Conservation (phyloP, 495 filamentous ascomycete species). For the Neurospora tetraspora region DNA sequence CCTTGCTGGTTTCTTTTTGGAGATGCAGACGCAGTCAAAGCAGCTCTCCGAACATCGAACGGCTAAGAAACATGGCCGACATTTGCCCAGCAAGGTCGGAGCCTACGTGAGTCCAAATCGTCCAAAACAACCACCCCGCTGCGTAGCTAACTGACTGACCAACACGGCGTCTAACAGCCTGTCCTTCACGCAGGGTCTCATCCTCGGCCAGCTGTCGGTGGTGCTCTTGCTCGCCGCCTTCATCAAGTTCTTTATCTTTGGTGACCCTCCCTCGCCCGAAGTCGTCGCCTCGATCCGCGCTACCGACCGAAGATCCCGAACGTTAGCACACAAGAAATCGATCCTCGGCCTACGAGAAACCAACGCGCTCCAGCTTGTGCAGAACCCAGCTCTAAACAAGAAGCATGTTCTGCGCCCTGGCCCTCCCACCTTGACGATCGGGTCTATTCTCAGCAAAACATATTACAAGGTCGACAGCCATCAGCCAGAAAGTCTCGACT, state of each 20-base stretch:
- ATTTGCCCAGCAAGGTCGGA: slow-evolving; percentile 35
- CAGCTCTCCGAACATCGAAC: not conserved
- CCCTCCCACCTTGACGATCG: slow-evolving; percentile 57
- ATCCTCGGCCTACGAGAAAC: slow-evolving; percentile 44
- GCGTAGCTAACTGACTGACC: slow-evolving; percentile 1
- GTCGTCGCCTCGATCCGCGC: slow-evolving; percentile 57
- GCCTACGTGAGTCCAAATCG: slow-evolving; percentile 30
- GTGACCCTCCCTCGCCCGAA: slow-evolving; percentile 77
- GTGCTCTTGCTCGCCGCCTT: slow-evolving; percentile 84
- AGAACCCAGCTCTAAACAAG: slow-evolving; percentile 45
- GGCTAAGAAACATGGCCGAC: slow-evolving; percentile 7
- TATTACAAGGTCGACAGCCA: slow-evolving; percentile 96
- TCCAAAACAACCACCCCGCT: slow-evolving; percentile 1
- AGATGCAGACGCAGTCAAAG: not conserved
- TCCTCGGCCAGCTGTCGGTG: slow-evolving; percentile 87
- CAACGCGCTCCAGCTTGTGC: slow-evolving; percentile 28
- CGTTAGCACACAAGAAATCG: slow-evolving; percentile 57
- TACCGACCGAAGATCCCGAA: slow-evolving; percentile 54
- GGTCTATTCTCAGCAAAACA: slow-evolving; percentile 89
- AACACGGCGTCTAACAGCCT: slow-evolving; percentile 39
- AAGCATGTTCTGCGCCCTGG: slow-evolving; percentile 64
- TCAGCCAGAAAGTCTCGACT: slow-evolving; percentile 97
- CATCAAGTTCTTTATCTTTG: slow-evolving; percentile 99
- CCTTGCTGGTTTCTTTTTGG: not conserved
- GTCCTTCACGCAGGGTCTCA: slow-evolving; percentile 86